Evolutionary conservation across 139 green algal species (phyloP), one percentile per base, ranked within the genome.

Genomic region (Nannochloris sp.): DNA sequence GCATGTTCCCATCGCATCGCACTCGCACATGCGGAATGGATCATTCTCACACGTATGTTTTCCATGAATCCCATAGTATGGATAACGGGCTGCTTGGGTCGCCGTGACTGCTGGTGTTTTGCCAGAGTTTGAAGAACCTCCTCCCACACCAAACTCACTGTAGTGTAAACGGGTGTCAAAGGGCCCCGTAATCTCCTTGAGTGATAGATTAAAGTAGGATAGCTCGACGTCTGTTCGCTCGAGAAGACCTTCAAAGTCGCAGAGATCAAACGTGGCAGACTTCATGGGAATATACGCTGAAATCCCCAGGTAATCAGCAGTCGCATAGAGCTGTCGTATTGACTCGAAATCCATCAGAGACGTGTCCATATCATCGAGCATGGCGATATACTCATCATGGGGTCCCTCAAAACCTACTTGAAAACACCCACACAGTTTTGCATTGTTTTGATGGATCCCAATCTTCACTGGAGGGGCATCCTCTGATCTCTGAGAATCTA

Each of bases 141-240:
- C 77, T 12, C 77, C 77, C 1, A 84, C 49, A 14, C 77, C 77
- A 60, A 75, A 81, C 50, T 84, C 77, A 8, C 19, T 60, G 53
- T 66, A 81, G 37, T 73, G 61, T 21, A 81, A 36, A 24, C 74
- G 48, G 24, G 64, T 70, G 31, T 66, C 71, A 29, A 37, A 58
- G 24, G 19, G 25, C 11, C 40, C 51, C 15, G 4, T 27, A 3
- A 72, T 24, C 48, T 74, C 31, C 16, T 63, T 51, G 14, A 74
- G 37, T 24, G 29, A 56, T n/a, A 74, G 8, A 15, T 67, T 43
- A 43, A 64, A 72, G 24, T 51, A 63, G 3, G 15, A n/a, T 18
- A 72, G 15, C 36, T 72, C 70, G 44, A 59, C 10, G 29, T 66
- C 62, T 3, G 70, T 46, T 11, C 51, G 60, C 24, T 57, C 60